phyloP scores from a whole-genome alignment of 1,284 basidiomycete species.

The Puccinia horiana region DNA sequence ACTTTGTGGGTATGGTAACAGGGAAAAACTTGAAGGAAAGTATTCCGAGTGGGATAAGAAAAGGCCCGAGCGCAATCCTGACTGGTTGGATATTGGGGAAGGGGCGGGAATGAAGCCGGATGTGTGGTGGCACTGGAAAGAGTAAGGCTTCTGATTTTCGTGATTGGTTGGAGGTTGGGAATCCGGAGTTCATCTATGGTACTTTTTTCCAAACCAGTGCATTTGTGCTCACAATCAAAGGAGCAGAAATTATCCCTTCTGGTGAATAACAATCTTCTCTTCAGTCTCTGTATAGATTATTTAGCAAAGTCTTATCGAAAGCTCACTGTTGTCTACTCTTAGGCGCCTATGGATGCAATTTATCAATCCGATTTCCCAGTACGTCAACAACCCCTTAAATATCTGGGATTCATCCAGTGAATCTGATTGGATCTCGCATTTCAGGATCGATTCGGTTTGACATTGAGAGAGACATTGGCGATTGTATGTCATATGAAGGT shows the following conservation, averaged over 20 bases:
- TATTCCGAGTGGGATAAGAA: constrained; percentile 35
- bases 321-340: neutral
- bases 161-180: neutral
- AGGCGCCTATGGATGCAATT: constrained; percentile 29
- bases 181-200: neutral
- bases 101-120: neutral
- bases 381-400: neutral
- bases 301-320: neutral
- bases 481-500: constrained; percentile 42
- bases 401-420: neutral
- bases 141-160: constrained; percentile 1
- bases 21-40: constrained; percentile 43
- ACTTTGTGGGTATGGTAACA: too few relatives aligned
- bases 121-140: constrained; percentile 35
- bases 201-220: constrained; percentile 7
- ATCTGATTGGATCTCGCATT: neutral
- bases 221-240: constrained; percentile 46
- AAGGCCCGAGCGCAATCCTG: neutral
- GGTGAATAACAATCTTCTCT: neutral
- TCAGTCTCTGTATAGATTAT: neutral
- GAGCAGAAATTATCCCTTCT: constrained; percentile 36
- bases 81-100: constrained; percentile 30
- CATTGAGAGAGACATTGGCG: constrained; percentile 27
- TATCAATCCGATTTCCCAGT: constrained; percentile 40
- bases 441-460: constrained; percentile 44